Percentiles rank a stretch among this genome's conserved stretches.
Conservation (phyloP, 768 basidiomycete species). For the Phanerodontia chrysosporium region DNA sequence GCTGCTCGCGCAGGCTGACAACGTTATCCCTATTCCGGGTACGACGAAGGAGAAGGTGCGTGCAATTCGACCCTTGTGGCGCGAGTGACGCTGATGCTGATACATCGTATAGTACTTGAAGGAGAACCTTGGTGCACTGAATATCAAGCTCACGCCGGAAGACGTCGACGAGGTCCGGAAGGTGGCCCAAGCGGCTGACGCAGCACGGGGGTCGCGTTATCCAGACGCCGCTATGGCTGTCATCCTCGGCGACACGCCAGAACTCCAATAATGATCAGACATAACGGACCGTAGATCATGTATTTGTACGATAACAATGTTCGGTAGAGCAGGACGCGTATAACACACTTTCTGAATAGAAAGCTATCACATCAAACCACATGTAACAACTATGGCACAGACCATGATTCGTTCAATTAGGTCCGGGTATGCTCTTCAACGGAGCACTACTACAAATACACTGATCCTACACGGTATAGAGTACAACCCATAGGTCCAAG, state of each 20-base stretch:
- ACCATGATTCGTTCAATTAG: no score
- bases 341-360: no score
- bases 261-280: neutral
- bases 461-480: neutral
- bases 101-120: constrained; percentile 27
- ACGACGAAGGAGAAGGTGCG: constrained; percentile 6
- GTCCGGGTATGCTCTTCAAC: no score
- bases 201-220: neutral
- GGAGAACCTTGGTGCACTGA: constrained; percentile 27
- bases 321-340: no score
- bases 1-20: constrained; percentile 21
- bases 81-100: neutral
- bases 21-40: constrained; percentile 25
- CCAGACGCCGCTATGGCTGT: neutral
- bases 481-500: neutral
- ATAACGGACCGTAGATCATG: no score
- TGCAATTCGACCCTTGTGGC: neutral
- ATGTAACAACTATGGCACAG: no score
- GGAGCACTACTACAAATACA: neutral
- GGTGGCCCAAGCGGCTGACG: constrained; percentile 23
- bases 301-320: no score
- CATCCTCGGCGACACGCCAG: neutral
- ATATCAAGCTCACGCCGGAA: constrained; percentile 21
- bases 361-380: no score
- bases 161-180: constrained; percentile 25